Evolutionary conservation across 768 basidiomycete genomes (phyloP).

Genomic region (Floccularia luteovirens): DNA sequence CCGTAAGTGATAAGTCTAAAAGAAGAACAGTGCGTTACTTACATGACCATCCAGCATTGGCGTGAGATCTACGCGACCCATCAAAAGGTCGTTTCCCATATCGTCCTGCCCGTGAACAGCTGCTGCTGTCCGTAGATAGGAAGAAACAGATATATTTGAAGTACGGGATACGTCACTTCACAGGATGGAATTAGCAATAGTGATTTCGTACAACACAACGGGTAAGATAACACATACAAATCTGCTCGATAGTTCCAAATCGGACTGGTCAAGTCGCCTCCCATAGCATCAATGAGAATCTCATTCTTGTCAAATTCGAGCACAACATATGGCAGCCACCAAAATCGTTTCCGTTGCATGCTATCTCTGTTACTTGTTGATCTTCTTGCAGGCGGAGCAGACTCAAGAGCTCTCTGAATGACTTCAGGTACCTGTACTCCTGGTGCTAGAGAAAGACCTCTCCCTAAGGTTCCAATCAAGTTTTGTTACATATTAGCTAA

Average conservation of each 20-base stretch:
- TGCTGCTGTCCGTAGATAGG: slow-evolving; percentile 82
- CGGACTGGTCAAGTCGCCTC: slow-evolving; percentile 85
- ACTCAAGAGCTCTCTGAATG: slow-evolving; percentile 75
- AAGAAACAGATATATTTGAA: slow-evolving; percentile 85
- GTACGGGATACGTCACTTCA: slow-evolving; percentile 89
- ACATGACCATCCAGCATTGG: slow-evolving; percentile 78
- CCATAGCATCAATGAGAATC: slow-evolving; percentile 91
- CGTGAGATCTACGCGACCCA: slow-evolving; percentile 87
- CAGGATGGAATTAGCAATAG: slow-evolving; percentile 3
- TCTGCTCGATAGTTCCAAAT: slow-evolving; percentile 95
- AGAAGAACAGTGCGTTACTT: slow-evolving; percentile 15
- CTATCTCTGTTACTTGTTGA: slow-evolving; percentile 80
- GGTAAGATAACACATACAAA: slow-evolving; percentile 55
- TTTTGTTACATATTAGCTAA: neutral
- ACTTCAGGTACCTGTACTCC: slow-evolving; percentile 77
- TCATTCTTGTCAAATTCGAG: slow-evolving; percentile 99
- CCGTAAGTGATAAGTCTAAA: slow-evolving; percentile 9
- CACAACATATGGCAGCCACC: slow-evolving; percentile 97
- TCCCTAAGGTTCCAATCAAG: slow-evolving; percentile 33
- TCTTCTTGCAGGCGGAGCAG: slow-evolving; percentile 42
- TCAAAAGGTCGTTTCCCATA: slow-evolving; percentile 95
- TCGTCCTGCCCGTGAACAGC: slow-evolving; percentile 72
- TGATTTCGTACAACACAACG: neutral
- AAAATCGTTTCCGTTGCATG: slow-evolving; percentile 86
- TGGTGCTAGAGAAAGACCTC: slow-evolving; percentile 74